A percentile compares a stretch with the other conserved stretches of the same genome.
phyloP scores from a whole-genome alignment of 2,329 filamentous ascomycete species.

The Penicillium sclerotiorum region DNA sequence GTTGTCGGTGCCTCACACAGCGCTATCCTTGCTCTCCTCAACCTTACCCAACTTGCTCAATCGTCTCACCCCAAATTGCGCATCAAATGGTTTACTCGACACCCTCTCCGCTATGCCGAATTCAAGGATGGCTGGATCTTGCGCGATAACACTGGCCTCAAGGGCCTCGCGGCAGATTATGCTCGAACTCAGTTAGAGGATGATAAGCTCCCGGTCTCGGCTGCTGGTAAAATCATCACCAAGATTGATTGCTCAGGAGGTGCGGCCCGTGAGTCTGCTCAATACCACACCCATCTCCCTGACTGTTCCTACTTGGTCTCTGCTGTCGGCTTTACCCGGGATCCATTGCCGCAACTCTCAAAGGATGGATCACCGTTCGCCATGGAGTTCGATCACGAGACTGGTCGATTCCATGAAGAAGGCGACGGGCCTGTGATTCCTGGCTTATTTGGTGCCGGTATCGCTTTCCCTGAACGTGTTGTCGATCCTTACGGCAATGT shows the following conservation, averaged over 20 bases:
- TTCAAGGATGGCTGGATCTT: slow-evolving; percentile 66
- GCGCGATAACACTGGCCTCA: slow-evolving; percentile 67
- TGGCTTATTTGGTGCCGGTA: slow-evolving; percentile 63
- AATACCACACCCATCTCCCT: slow-evolving; percentile 52
- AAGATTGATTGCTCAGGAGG: slow-evolving; percentile 50
- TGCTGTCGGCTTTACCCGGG: slow-evolving; percentile 60
- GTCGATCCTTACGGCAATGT: slow-evolving; percentile 64
- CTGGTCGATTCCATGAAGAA: slow-evolving; percentile 52
- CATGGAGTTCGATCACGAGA: slow-evolving; percentile 36
- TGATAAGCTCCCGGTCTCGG: slow-evolving; percentile 48
- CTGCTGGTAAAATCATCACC: slow-evolving; percentile 51
- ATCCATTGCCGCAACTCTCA: slow-evolving; percentile 54
- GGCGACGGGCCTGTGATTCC: slow-evolving; percentile 46
- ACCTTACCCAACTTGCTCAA: slow-evolving; percentile 58
- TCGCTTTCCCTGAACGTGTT: slow-evolving; percentile 65
- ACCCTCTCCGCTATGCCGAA: slow-evolving; percentile 62
- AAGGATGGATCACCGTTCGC: slow-evolving; percentile 33
- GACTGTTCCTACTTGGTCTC: slow-evolving; percentile 58
- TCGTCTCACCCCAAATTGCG: slow-evolving; percentile 56
- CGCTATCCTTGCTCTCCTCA: slow-evolving; percentile 64
- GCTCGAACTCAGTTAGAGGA: slow-evolving; percentile 62
- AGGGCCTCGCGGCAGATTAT: slow-evolving; percentile 63
- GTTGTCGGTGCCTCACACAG: slow-evolving; percentile 66
- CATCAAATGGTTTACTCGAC: slow-evolving; percentile 66
- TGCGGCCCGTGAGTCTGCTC: slow-evolving; percentile 42